Conservation (phyloP, 805 yeast genomes). For the Naumovozyma castellii region DNA sequence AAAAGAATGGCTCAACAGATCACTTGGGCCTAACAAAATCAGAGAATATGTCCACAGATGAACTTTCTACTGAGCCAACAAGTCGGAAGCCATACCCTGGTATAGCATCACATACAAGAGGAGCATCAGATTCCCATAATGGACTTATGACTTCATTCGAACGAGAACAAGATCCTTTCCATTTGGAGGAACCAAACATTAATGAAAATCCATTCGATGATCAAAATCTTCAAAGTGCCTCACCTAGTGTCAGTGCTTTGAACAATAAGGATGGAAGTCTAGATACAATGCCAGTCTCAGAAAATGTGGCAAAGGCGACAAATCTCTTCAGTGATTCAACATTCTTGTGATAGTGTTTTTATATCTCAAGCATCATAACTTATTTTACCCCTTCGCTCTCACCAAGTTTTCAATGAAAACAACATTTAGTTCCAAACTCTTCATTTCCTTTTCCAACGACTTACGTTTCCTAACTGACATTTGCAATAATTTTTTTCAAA, state of each 20-base stretch:
- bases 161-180: constrained; percentile 11
- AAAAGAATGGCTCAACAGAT: constrained; percentile 2
- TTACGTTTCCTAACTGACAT: not conserved
- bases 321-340: not conserved
- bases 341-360: not conserved
- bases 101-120: constrained; percentile 13
- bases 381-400: too few relatives aligned
- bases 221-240: not conserved
- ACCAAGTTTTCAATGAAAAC: not conserved
- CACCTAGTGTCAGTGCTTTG: not conserved
- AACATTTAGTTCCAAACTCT: too few relatives aligned
- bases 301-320: not conserved
- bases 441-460: not conserved
- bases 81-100: constrained; percentile 19
- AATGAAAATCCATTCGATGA: constrained; percentile 5
- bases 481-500: not conserved
- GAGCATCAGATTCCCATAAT: constrained; percentile 22
- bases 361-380: too few relatives aligned
- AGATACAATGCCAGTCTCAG: not conserved
- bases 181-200: constrained; percentile 8
- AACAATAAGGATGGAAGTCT: not conserved
- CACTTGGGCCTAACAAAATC: constrained; percentile 2
- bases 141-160: constrained; percentile 23
- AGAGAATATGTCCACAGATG: constrained; percentile 1
- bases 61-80: constrained; percentile 5